Evolutionary conservation across 2,329 filamentous ascomycete genomes (phyloP).

Genomic region (Colletotrichum sp.): DNA sequence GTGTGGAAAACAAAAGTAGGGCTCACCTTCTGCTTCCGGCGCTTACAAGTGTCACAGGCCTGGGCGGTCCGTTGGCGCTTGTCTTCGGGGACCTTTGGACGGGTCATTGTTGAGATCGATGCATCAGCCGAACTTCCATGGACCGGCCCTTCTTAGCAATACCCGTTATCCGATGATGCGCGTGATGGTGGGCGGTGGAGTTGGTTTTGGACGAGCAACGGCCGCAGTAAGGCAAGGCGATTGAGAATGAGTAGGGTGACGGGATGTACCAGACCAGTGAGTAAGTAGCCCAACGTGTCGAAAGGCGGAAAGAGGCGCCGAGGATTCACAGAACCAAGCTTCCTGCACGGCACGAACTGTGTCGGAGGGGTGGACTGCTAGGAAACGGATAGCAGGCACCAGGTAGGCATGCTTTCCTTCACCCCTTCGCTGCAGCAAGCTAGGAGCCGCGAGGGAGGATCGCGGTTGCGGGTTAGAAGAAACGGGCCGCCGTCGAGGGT

Average conservation of each 20-base stretch:
- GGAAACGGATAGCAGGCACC: slow-evolving; percentile 8
- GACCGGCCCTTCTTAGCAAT: neutral
- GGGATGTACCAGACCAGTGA: neutral
- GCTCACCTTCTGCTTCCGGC: slow-evolving; percentile 70
- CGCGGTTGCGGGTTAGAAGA: neutral
- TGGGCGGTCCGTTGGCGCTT: slow-evolving; percentile 67
- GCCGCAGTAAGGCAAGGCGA: neutral
- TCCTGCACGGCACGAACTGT: slow-evolving; percentile 6
- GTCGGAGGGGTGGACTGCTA: slow-evolving; percentile 4
- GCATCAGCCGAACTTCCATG: slow-evolving; percentile 19
- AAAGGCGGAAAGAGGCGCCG: slow-evolving; percentile 6
- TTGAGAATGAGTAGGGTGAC: neutral
- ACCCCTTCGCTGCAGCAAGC: neutral
- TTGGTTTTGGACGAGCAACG: neutral
- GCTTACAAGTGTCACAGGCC: slow-evolving; percentile 70
- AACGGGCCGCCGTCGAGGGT: neutral
- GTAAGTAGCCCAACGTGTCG: neutral
- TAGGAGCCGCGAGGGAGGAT: neutral
- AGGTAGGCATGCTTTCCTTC: slow-evolving; percentile 11
- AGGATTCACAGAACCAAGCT: neutral
- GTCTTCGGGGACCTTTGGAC: slow-evolving; percentile 61
- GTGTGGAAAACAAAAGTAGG: neutral
- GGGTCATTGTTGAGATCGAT: slow-evolving; percentile 46
- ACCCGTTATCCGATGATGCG: slow-evolving; percentile 22
- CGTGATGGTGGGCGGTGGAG: slow-evolving; percentile 3